Percentiles rank a stretch among this genome's conserved stretches.
Conservation (phyloP, 2,329 filamentous ascomycete species). For the Colletotrichum lupini region DNA sequence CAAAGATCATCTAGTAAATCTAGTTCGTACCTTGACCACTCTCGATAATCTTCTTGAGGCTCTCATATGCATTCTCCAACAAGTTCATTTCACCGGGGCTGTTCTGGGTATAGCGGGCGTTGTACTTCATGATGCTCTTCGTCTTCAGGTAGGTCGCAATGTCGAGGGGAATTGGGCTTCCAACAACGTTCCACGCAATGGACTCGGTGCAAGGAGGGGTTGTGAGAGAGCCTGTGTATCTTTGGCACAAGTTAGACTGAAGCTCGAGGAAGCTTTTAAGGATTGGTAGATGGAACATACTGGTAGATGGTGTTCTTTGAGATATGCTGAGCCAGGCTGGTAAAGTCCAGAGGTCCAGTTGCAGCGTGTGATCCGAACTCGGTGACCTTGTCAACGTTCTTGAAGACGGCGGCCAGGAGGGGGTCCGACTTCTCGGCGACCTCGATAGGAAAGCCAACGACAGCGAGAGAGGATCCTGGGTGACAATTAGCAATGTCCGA, state of each 20-base stretch:
- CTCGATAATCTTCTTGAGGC: slow-evolving; percentile 12
- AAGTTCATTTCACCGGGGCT: slow-evolving; percentile 57
- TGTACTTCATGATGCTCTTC: slow-evolving; percentile 66
- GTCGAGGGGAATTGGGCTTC: slow-evolving; percentile 58
- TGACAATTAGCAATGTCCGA: slow-evolving; percentile 32
- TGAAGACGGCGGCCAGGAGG: slow-evolving; percentile 50
- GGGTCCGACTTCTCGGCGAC: slow-evolving; percentile 38
- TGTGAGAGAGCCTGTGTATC: slow-evolving; percentile 70
- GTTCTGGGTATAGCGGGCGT: slow-evolving; percentile 66
- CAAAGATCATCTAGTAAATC: slow-evolving; percentile 6
- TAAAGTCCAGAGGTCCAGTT: slow-evolving; percentile 55
- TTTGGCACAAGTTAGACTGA: slow-evolving; percentile 29
- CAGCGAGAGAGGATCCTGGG: slow-evolving; percentile 46
- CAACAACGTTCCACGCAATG: slow-evolving; percentile 63
- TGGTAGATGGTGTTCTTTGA: slow-evolving; percentile 53
- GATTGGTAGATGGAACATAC: slow-evolving; percentile 35
- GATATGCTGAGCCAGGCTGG: slow-evolving; percentile 50
- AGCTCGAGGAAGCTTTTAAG: neutral
- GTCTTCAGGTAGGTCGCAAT: slow-evolving; percentile 62
- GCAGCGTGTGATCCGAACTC: slow-evolving; percentile 49
- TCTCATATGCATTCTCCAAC: slow-evolving; percentile 39
- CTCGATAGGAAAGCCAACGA: slow-evolving; percentile 52
- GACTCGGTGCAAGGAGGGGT: slow-evolving; percentile 72
- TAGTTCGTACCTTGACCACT: slow-evolving; percentile 21
- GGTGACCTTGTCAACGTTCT: slow-evolving; percentile 51